These are phyloP conservation scores for Phragmites australis DNA, from an alignment of 176 grass and related monocot genomes.

Conservation along the genomic window DNA sequence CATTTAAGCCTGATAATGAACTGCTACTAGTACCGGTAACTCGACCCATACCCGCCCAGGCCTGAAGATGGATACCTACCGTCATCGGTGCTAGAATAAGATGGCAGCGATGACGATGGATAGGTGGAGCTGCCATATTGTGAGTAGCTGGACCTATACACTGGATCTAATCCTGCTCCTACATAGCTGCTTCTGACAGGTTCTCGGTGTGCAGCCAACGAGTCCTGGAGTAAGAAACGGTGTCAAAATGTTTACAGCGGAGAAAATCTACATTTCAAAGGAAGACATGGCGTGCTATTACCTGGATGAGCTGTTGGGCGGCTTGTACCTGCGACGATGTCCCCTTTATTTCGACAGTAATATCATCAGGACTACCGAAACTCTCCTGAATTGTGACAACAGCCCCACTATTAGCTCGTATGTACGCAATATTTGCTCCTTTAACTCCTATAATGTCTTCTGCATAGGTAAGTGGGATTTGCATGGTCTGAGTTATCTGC, in stretches of 20 bases:
- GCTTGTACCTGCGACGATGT: slow-evolving; percentile 86
- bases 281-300: slow-evolving; percentile 25
- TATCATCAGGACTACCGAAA: slow-evolving; percentile 76
- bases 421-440: slow-evolving; percentile 93
- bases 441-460: slow-evolving; percentile 95
- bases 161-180: slow-evolving; percentile 58
- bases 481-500: slow-evolving; percentile 97
- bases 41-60: slow-evolving; percentile 66
- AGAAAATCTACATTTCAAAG: neutral
- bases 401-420: slow-evolving; percentile 81
- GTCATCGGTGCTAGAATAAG: slow-evolving; percentile 63
- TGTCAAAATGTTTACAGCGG: neutral
- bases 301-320: slow-evolving; percentile 90
- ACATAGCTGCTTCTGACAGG: slow-evolving; percentile 66
- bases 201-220: slow-evolving; percentile 75
- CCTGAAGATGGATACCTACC: slow-evolving; percentile 72
- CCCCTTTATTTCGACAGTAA: slow-evolving; percentile 99
- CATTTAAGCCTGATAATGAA: neutral
- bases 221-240: slow-evolving; percentile 55
- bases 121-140: slow-evolving; percentile 68
- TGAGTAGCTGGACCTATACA: slow-evolving; percentile 76
- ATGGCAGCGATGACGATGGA: slow-evolving; percentile 53
- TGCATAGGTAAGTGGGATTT: slow-evolving; percentile 94
- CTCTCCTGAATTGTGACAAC: slow-evolving; percentile 89
- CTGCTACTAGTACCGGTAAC: slow-evolving; percentile 64